A percentile compares a stretch with the other conserved stretches of the same genome.
Conservation (phyloP, 441 rosid genomes). For the Theobroma grandiflorum region DNA sequence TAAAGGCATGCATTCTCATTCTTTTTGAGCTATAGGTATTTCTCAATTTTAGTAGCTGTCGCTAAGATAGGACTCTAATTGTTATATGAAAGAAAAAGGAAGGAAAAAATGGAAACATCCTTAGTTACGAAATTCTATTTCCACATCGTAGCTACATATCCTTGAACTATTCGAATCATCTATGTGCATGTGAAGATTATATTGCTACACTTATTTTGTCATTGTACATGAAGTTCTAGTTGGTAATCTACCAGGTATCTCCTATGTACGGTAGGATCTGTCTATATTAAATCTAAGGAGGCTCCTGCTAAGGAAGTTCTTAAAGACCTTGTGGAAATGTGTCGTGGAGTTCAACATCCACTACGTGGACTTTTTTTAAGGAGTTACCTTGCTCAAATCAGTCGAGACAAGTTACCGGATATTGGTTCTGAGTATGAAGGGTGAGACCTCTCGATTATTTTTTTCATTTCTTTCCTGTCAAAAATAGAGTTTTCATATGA, state of each 20-base stretch:
- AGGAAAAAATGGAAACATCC: not conserved
- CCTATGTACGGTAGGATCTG: constrained; percentile 94
- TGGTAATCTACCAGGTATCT: constrained; percentile 69
- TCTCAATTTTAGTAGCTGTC: not conserved
- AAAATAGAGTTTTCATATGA: constrained; percentile 11
- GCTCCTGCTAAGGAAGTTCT: constrained; percentile 85
- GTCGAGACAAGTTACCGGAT: constrained; percentile 86
- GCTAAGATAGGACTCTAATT: not conserved
- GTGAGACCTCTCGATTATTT: constrained; percentile 44
- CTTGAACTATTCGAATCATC: not conserved
- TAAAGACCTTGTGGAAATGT: constrained; percentile 92
- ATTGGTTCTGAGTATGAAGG: constrained; percentile 78
- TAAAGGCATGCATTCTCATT: not conserved
- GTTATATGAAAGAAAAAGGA: not conserved
- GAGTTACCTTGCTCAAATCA: constrained; percentile 91
- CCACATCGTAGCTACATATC: not conserved
- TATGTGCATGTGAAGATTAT: constrained; percentile 1
- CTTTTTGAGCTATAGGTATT: not conserved
- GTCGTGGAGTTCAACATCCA: constrained; percentile 91
- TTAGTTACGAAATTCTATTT: not conserved
- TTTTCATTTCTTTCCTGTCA: constrained; percentile 13
- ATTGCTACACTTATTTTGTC: not conserved
- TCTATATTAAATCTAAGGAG: constrained; percentile 83
- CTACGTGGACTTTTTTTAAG: constrained; percentile 86
- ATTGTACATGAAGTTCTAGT: constrained; percentile 22